Evolutionary conservation across 495 filamentous ascomycete species (phyloP), one percentile per base, ranked within the genome.

Genomic region (Podospora didyma): DNA sequence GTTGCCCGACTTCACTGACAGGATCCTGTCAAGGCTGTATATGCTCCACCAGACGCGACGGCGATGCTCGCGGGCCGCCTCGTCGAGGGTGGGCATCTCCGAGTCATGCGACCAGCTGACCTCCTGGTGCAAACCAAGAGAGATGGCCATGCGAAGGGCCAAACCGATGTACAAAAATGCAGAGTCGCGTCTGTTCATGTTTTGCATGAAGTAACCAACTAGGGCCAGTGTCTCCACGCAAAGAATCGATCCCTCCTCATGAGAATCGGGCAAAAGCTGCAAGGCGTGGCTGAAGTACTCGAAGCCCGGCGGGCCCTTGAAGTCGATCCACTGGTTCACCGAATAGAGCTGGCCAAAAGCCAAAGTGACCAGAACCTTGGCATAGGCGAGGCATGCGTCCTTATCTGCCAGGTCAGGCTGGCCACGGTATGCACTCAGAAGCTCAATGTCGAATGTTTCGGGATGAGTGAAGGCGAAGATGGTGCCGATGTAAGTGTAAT

Each of bases 281-380:
- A 79, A 45, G 0, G 79, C 77, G 51, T 76, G 62, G 53, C 73
- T 71, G 54, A 80, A 81, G 51, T 75, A 80, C 22, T 77, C 73
- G 68, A 78, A 78, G 0, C 78, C 78, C 0, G 78, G 78, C 0
- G 77, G 76, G 1, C 75, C 76, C 17, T 74, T 70, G 57, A 73
- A 72, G 39, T 74, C 74, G 10, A 74, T 71, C 76, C 75, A 79
- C 46, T 79, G 74, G 54, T 81, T 79, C 41, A 79, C 69, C 17
- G 76, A 79, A 54, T 80, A 81, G 57, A 81, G 66, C 50, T 80
- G 68, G 6, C 78, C 78, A 61, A 79, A 79, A n/a, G 78, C 76
- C 20, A 80, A 72, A 31, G 78, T 69, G 22, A 77, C 59, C 11
- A 81, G 61, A 2, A 72, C 60, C 22, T 79, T 69, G 53, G 66